phyloP scores from a whole-genome alignment of 108 stramenopile species.

The Mediolabrus comicus region DNA sequence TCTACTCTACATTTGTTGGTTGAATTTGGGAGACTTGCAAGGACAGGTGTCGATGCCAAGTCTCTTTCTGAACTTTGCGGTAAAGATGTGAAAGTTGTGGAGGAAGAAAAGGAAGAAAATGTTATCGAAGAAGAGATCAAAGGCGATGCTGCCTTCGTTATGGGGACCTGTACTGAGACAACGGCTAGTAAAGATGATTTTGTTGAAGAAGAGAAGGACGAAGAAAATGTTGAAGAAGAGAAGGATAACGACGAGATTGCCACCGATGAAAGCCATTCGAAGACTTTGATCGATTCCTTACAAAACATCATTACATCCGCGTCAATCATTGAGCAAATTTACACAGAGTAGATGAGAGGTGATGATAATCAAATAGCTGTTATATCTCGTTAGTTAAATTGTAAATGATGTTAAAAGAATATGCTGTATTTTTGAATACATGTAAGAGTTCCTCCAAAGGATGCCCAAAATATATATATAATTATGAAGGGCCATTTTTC shows the following conservation, averaged over 20 bases:
- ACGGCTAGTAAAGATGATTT: neutral
- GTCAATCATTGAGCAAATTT: neutral
- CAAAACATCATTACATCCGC: neutral
- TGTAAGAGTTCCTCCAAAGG: neutral
- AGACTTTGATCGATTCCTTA: neutral
- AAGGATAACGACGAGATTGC: neutral
- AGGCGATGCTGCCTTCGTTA: too few species aligned
- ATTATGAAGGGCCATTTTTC: neutral
- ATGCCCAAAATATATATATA: neutral
- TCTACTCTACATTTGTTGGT: constrained; percentile 23
- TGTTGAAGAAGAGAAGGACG: neutral
- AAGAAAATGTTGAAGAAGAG: neutral
- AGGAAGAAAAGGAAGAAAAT: neutral
- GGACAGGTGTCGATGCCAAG: constrained; percentile 15
- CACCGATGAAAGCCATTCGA: neutral
- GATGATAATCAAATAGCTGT: neutral
- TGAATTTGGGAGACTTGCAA: constrained; percentile 19
- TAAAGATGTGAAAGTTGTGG: neutral
- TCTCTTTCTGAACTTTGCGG: neutral
- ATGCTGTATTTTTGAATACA: neutral
- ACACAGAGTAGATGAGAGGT: neutral
- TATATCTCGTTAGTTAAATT: neutral
- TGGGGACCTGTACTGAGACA: neutral
- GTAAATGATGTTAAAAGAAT: neutral
- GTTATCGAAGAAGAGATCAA: neutral